These are phyloP conservation scores for Cyathus striatus DNA, from an alignment of 768 basidiomycete species.

Conservation along the genomic window DNA sequence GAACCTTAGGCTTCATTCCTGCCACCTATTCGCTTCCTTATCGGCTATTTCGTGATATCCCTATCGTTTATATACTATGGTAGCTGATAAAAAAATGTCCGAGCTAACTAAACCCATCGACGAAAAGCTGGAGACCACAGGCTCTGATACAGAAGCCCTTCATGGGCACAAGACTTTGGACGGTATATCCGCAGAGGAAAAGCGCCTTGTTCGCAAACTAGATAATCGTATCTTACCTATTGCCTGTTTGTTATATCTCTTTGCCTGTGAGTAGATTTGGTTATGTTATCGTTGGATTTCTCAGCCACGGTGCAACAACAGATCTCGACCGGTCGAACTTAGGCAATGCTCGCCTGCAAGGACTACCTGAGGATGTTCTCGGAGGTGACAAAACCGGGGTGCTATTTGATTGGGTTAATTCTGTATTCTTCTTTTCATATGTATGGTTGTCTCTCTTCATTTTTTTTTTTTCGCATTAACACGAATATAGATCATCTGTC, in stretches of 20 bases:
- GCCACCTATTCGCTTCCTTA: slow-evolving; percentile 3
- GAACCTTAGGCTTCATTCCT: background rate
- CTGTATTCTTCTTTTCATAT: slow-evolving; percentile 77
- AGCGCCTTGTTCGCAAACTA: slow-evolving; percentile 54
- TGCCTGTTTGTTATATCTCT: slow-evolving; percentile 68
- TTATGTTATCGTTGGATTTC: slow-evolving; percentile 1
- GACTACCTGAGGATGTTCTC: slow-evolving; percentile 58
- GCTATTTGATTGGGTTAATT: slow-evolving; percentile 76
- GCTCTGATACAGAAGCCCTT: slow-evolving; percentile 11
- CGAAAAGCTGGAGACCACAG: slow-evolving; percentile 23
- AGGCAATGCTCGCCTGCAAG: slow-evolving; percentile 76
- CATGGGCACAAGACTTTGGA: slow-evolving; percentile 5
- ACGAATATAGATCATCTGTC: slow-evolving; percentile 63
- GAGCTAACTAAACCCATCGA: slow-evolving; percentile 13
- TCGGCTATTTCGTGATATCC: slow-evolving; percentile 3
- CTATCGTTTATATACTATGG: background rate
- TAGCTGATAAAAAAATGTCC: background rate
- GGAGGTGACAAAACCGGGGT: slow-evolving; percentile 63
- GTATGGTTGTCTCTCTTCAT: too few species aligned
- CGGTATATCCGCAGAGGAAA: slow-evolving; percentile 36
- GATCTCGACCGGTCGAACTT: slow-evolving; percentile 73
- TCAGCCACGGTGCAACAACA: background rate
- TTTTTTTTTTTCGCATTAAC: too few species aligned
- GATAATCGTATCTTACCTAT: slow-evolving; percentile 68
- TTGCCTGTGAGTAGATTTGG: slow-evolving; percentile 52